Conservation (phyloP, 257 asterid species). For the Verbena officinalis region DNA sequence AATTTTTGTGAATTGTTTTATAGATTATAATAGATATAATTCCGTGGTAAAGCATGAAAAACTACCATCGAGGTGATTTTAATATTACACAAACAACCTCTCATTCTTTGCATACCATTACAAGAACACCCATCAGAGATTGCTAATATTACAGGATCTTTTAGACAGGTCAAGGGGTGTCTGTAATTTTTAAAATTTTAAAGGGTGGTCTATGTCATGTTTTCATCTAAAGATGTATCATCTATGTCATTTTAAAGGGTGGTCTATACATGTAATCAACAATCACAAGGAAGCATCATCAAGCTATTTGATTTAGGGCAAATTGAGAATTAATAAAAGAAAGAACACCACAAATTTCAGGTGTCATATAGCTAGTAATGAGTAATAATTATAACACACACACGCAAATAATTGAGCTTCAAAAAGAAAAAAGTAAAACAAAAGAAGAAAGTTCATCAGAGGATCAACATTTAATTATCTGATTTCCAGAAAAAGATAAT, state of each 20-base stretch:
- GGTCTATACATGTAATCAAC: background rate
- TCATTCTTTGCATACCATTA: too few species aligned
- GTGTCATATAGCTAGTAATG: background rate
- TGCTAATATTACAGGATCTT: too few species aligned
- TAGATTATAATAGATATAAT: too few species aligned
- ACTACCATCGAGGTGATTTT: too few species aligned
- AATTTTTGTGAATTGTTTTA: background rate
- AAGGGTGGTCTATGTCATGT: too few species aligned
- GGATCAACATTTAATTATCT: constrained; percentile 17
- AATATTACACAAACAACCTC: too few species aligned
- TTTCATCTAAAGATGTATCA: too few species aligned
- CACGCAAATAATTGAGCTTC: background rate
- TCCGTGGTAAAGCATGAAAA: too few species aligned
- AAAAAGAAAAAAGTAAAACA: background rate
- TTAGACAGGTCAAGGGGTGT: too few species aligned
- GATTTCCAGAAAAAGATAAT: constrained; percentile 17
- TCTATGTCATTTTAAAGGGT: too few species aligned
- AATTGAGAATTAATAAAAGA: background rate
- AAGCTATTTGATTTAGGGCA: background rate
- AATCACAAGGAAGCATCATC: background rate
- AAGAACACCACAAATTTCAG: background rate
- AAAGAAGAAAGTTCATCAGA: background rate
- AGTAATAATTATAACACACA: background rate
- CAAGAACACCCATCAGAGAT: too few species aligned
- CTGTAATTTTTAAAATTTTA: too few species aligned